Conservation (phyloP, 140 eudicot species). For the Flaveria floridana region DNA sequence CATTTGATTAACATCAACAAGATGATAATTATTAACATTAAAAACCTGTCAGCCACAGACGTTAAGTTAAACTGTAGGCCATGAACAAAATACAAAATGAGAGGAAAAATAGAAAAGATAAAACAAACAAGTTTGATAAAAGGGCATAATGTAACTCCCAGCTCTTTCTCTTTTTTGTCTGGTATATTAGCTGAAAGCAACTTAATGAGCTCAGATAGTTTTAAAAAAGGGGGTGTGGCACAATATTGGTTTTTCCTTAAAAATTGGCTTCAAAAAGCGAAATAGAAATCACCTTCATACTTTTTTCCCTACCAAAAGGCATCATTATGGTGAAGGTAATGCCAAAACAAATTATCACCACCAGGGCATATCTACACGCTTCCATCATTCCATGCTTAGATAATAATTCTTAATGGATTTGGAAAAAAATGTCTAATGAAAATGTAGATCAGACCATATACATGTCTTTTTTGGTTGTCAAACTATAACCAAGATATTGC, state of each 20-base stretch:
- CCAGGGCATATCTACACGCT: neutral
- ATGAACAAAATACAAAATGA: neutral
- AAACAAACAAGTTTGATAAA: neutral
- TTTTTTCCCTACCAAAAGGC: neutral
- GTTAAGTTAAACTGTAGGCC: neutral
- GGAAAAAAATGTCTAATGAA: neutral
- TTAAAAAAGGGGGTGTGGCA: too few relatives aligned
- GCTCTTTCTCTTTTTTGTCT: neutral
- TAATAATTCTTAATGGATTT: neutral
- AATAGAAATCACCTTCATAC: neutral
- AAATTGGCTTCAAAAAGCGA: too few relatives aligned
- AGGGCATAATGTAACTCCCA: neutral
- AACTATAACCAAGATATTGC: neutral
- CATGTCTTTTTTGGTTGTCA: neutral
- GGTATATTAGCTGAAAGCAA: neutral
- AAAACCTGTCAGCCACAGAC: neutral
- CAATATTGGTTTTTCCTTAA: too few relatives aligned
- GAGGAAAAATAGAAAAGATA: neutral
- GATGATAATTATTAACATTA: neutral
- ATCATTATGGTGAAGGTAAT: neutral
- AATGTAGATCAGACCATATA: neutral
- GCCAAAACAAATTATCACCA: neutral
- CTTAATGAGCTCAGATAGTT: neutral
- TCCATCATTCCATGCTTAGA: neutral
- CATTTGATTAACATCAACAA: neutral